Evolutionary conservation across 306 rosid genomes (phyloP).

Genomic region (Cajanus cajan): DNA sequence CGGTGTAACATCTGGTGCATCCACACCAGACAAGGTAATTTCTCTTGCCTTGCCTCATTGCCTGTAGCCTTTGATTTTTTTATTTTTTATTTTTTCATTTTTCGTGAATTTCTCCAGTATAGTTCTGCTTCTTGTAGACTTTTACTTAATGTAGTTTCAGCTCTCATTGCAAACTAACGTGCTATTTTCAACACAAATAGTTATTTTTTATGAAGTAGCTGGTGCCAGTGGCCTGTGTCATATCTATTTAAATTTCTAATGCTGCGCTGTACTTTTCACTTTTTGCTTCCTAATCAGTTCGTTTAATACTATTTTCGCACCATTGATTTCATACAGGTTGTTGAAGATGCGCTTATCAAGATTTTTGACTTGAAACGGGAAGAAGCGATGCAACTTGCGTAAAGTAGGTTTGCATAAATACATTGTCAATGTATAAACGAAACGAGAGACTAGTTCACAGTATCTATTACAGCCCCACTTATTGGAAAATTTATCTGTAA

Average conservation of each 20-base stretch:
- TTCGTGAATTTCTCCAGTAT: background rate
- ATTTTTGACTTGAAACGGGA: constrained; percentile 80
- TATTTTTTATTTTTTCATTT: too few relatives aligned
- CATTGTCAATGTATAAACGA: constrained; percentile 34
- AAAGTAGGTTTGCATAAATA: constrained; percentile 28
- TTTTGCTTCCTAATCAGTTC: background rate
- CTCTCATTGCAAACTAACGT: background rate
- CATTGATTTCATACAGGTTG: constrained; percentile 51
- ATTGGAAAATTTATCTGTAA: constrained; percentile 17
- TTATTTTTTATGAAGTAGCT: background rate
- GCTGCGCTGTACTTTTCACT: background rate
- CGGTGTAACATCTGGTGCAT: constrained; percentile 97
- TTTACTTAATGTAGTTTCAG: background rate
- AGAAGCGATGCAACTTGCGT: constrained; percentile 64
- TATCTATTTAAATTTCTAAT: background rate
- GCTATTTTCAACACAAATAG: background rate
- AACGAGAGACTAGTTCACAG: background rate
- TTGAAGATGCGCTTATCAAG: constrained; percentile 82
- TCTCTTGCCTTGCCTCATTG: background rate
- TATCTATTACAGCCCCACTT: constrained; percentile 18
- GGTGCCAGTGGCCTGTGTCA: background rate
- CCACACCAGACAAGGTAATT: constrained; percentile 96
- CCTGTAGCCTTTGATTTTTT: constrained; percentile 11
- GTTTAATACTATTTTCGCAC: background rate
- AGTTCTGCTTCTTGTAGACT: background rate